These are phyloP conservation scores for Neonectria neomacrospora DNA, from an alignment of 2,329 filamentous ascomycete genomes.

Conservation along the genomic window DNA sequence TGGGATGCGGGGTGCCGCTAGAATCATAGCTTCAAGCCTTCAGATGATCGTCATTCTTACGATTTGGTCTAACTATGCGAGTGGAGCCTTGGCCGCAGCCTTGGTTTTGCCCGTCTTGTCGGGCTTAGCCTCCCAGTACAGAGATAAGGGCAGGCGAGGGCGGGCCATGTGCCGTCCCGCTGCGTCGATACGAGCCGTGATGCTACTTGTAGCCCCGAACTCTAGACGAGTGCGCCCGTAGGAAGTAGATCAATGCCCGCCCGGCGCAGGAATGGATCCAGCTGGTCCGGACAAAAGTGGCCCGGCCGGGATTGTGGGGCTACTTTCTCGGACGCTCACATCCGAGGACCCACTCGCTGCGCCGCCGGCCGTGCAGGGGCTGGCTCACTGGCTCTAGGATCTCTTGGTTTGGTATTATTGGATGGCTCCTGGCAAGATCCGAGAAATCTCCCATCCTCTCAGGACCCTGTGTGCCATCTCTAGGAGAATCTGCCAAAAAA, in stretches of 20 bases:
- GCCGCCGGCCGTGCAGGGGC: not conserved
- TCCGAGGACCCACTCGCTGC: conserved; percentile 9
- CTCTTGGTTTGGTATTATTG: not conserved
- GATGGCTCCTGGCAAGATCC: not conserved
- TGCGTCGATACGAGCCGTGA: conserved; percentile 33
- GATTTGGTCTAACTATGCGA: not conserved
- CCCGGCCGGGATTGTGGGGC: conserved; percentile 8
- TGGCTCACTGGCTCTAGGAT: not conserved
- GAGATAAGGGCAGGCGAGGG: conserved; percentile 4
- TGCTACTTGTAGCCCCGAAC: conserved; percentile 27
- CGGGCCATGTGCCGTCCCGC: conserved; percentile 38
- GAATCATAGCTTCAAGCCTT: not conserved
- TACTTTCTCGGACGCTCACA: not conserved
- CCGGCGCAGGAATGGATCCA: conserved; percentile 5
- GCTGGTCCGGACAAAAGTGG: not conserved
- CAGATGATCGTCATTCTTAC: conserved; percentile 1
- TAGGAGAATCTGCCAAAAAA: not conserved
- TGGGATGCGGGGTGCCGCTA: not conserved
- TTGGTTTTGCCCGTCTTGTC: conserved; percentile 14
- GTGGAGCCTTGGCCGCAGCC: conserved; percentile 18
- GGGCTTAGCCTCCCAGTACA: conserved; percentile 11
- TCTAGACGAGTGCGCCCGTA: conserved; percentile 13
- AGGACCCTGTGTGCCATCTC: not conserved
- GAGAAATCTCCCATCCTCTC: not conserved
- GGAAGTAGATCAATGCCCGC: conserved; percentile 2